Evolutionary conservation across 139 green algal species (phyloP), one percentile per base, ranked within the genome.

Genomic region (Picochlorum sp.): DNA sequence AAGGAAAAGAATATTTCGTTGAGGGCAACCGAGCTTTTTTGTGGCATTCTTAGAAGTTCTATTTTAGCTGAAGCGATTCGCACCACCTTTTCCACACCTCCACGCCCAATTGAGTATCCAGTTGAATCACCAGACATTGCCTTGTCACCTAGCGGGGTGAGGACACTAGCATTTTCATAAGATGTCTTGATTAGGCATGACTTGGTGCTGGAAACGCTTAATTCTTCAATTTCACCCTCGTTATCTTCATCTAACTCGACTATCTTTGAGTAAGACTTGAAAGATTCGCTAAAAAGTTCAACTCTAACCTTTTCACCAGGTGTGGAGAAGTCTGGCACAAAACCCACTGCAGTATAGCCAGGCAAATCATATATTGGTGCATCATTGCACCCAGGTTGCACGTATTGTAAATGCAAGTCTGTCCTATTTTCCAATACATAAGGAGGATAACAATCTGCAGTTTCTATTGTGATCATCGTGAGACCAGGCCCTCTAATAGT

Each of bases 401-500:
- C 73, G 75, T 81, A 90, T 46, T 62, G 68, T 57, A 90, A 69
- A 15, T 66, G 65, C n/a, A 71, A 32, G 3, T 30, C 20, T 3
- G 76, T 81, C 16, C 69, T 69, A 72, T 90, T 90, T 61, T 83
- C 74, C n/a, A 90, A 56, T 6, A 80, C 65, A 58, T 82, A 83
- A 20, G 82, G 80, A 1, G 78, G 69, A 45, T 74, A 57, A 14
- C 74, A 73, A 3, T 75, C 69, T 18, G 84, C 62, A 7, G 56
- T 75, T 57, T 86, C 70, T 58, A 87, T 67, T 34, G 79, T 61
- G 16, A 89, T 20, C 28, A 74, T 61, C 49, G 84, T 21, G 38
- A 73, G 82, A 45, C 84, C 85, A 1, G 71, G 74, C 4, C 37
- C 49, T 20, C 73, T 64, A 20, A 85, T 47, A 5, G 60, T 51